Base-by-base conservation (phyloP, 2,329 filamentous ascomycete species). In the Teratosphaeria pseudoeucalypti region DNA sequence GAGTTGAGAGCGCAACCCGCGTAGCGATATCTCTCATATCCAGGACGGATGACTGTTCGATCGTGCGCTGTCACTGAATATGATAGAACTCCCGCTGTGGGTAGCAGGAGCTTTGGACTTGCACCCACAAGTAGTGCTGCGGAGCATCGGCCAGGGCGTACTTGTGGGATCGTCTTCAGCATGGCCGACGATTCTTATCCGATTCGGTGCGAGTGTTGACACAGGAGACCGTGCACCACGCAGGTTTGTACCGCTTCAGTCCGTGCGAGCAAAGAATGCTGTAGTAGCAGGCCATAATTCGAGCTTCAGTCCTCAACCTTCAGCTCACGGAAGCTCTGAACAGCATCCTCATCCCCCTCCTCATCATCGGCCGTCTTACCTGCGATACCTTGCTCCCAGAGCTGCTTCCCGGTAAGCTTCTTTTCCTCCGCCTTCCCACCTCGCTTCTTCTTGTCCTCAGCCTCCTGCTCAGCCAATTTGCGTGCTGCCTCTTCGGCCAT, bases 401-500 rank as follows among this genome's bases (percentile, higher is more conserved):
- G 64, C 68, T 80, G 76, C 67, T 71, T 78, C 0, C 79, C 87
- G 19, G 85, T 84, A 77, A 90, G 87, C 76, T 89, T 91, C 76
- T 90, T 83, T 76, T 95, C 92, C 56, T 92, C 90, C 53, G 90
- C 89, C 64, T 72, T 76, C 9, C 65, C 66, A 6, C 74, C 70
- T 57, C 69, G 72, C 71, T 77, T 78, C 71, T 78, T 79, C 61
- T 78, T 77, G 64, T 89, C 84, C 67, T 92, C 89, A 64, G 82
- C 83, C 70, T 92, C 90, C 73, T 89, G 87, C 67, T 80, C 79
- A 64, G 86, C 82, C 65, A 76, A 81, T 66, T 65, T 67, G 65
- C 70, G 71, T 66, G 77, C 74, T 66, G 85, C 83, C 71, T 82
- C 77, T 69, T 94, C 92, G 71, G 87, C 86, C 83, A 92, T 86